Evolutionary conservation across 2,329 filamentous ascomycete genomes (phyloP), one percentile per base, ranked within the genome.

Genomic region (Ophioceras dolichostomum): DNA sequence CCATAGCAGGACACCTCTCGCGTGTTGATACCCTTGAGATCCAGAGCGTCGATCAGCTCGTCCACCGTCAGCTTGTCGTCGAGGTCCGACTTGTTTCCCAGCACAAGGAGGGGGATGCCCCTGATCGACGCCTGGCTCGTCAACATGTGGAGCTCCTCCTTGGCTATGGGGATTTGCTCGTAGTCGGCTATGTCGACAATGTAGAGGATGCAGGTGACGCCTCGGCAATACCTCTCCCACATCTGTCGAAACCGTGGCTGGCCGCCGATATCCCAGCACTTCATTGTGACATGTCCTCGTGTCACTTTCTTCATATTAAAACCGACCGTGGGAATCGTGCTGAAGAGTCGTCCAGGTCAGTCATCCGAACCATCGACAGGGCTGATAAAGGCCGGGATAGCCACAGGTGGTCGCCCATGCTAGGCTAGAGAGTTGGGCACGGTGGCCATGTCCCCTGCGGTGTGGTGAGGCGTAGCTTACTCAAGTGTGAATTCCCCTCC

Each of bases 261-360:
- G 38, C 91, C 91, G 49, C 91, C 91, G 46, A 98, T 77, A 65
- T 98, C 91, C 91, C 91, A 98, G 63, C 91, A 98, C 65, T 96
- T 96, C 53, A 98, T 71, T 50, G 91, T 94, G 58, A 98, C 91
- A 74, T 96, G 89, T 50, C 91, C 91, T 56, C 91, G 89, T 64
- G 95, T 88, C 51, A 98, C 87, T 49, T 83, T 81, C 71, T 96
- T 96, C 79, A 95, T 94, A 62, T 96, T 98, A 70, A 96, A 96
- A 47, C 91, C 91, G 52, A 98, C 89, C 13, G 91, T 98, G 43
- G 91, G 91, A 59, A 96, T 95, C 48, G 89, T 94, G 68, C 89
- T 96, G 67, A 55, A 62, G 48, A 52, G 55, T 48, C 54, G 9
- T 2, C n/a, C 10, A 24, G 10, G 32, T 34, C 5, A 22, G 18